phyloP scores from a whole-genome alignment of 2,329 filamentous ascomycete species.

The Diaporthe caulivora region DNA sequence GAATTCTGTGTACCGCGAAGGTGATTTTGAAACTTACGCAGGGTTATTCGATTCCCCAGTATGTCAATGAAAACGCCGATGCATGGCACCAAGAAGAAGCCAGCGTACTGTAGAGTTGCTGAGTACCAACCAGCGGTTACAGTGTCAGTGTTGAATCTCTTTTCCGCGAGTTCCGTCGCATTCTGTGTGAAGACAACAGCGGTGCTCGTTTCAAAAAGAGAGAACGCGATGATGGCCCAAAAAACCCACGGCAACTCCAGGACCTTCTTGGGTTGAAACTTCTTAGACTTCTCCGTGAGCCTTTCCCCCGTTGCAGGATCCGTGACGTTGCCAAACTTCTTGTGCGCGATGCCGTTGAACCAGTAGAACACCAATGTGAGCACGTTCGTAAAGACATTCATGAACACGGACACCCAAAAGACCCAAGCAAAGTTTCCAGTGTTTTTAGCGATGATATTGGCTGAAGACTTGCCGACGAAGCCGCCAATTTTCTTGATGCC shows the following conservation, averaged over 20 bases:
- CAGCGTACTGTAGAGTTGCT: conserved; percentile 64
- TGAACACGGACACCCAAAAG: conserved; percentile 72
- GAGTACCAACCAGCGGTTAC: conserved; percentile 73
- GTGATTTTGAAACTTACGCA: not conserved
- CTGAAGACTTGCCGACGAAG: conserved; percentile 71
- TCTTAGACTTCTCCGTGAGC: conserved; percentile 71
- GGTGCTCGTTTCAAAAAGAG: conserved; percentile 69
- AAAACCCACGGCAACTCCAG: conserved; percentile 70
- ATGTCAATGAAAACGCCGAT: conserved; percentile 69
- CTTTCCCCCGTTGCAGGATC: conserved; percentile 71
- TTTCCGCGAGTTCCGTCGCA: conserved; percentile 71
- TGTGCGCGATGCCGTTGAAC: conserved; percentile 65
- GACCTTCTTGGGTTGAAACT: conserved; percentile 67
- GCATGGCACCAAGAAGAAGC: conserved; percentile 69
- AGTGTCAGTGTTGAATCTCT: conserved; percentile 67
- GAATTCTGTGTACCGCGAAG: too few relatives aligned
- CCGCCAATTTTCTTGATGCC: conserved; percentile 71
- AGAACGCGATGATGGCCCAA: conserved; percentile 67
- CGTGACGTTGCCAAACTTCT: conserved; percentile 57
- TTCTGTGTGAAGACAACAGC: conserved; percentile 68
- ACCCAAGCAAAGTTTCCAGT: conserved; percentile 73
- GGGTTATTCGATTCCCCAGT: conserved; percentile 59
- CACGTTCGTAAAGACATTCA: conserved; percentile 73
- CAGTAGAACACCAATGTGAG: conserved; percentile 66
- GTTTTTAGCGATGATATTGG: conserved; percentile 69